A percentile compares a stretch with the other conserved stretches of the same genome.
Conservation (phyloP, 2,329 filamentous ascomycete species). For the Talaromyces sp. region DNA sequence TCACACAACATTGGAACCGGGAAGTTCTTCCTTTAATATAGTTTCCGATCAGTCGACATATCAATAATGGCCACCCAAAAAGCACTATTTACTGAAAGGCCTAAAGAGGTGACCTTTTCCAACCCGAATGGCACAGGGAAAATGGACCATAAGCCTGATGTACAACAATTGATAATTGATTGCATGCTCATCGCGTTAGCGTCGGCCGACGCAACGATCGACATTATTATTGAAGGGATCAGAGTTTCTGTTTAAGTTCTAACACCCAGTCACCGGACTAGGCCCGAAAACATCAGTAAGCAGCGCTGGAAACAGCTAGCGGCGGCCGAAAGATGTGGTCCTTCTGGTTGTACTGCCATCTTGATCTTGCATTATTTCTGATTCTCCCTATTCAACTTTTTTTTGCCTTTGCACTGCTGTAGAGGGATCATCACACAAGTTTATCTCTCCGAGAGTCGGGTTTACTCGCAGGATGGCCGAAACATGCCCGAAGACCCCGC, state of each 20-base stretch:
- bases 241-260: background rate
- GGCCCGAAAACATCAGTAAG: background rate
- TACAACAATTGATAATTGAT: background rate
- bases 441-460: background rate
- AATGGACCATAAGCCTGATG: too few relatives aligned
- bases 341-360: background rate
- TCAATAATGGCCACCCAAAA: background rate
- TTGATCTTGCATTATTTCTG: background rate
- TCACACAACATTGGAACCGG: background rate
- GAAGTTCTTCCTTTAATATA: background rate
- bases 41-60: background rate
- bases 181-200: background rate
- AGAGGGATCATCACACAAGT: background rate
- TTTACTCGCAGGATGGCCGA: slow-evolving; percentile 1
- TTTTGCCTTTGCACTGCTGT: background rate
- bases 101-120: too few relatives aligned
- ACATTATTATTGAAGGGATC: too few relatives aligned
- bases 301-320: background rate
- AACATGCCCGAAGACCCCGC: background rate
- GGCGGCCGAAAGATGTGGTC: slow-evolving; percentile 2
- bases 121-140: too few relatives aligned
- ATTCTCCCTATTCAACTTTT: background rate
- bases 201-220: slow-evolving; percentile 6
- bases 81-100: too few relatives aligned
- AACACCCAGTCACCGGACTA: too few relatives aligned